phyloP scores from a whole-genome alignment of 2,329 filamentous ascomycete genomes.

The Aspergillus tubingensis region DNA sequence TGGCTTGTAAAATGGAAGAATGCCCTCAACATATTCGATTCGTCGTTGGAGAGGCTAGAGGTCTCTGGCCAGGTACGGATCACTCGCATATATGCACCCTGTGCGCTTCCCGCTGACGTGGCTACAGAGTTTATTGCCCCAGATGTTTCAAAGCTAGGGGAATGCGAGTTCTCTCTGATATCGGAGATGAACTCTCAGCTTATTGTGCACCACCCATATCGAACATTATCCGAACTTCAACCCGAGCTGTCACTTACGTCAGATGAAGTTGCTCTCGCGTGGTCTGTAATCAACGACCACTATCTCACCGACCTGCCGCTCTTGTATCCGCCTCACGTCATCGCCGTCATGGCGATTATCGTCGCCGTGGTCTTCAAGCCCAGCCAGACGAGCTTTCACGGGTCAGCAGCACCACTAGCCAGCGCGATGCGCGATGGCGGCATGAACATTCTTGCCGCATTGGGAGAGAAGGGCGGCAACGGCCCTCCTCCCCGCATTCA shows the following conservation, averaged over 20 bases:
- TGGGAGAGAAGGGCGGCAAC: constrained; percentile 34
- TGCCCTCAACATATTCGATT: constrained; percentile 93
- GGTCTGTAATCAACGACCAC: constrained; percentile 86
- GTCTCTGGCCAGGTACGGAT: constrained; percentile 71
- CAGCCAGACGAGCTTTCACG: constrained; percentile 46
- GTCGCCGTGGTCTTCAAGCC: constrained; percentile 81
- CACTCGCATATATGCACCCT: background rate
- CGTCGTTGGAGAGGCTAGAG: constrained; percentile 81
- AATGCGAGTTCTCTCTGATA: constrained; percentile 92
- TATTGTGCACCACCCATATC: constrained; percentile 88
- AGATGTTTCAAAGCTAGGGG: constrained; percentile 81
- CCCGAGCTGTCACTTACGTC: constrained; percentile 69
- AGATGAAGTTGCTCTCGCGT: constrained; percentile 76
- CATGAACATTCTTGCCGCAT: constrained; percentile 36
- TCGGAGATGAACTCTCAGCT: constrained; percentile 88
- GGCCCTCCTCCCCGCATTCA: constrained; percentile 50
- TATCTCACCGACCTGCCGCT: constrained; percentile 91
- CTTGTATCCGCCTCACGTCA: constrained; percentile 79
- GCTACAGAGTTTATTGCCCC: constrained; percentile 65
- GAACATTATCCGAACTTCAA: constrained; percentile 72
- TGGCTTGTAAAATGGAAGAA: constrained; percentile 98
- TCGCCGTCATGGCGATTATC: constrained; percentile 84
- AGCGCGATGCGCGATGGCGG: constrained; percentile 40
- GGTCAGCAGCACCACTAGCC: constrained; percentile 36
- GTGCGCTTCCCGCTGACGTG: constrained; percentile 19